Evolutionary conservation across 306 rosid genomes (phyloP).

Genomic region (Fragaria iinumae): DNA sequence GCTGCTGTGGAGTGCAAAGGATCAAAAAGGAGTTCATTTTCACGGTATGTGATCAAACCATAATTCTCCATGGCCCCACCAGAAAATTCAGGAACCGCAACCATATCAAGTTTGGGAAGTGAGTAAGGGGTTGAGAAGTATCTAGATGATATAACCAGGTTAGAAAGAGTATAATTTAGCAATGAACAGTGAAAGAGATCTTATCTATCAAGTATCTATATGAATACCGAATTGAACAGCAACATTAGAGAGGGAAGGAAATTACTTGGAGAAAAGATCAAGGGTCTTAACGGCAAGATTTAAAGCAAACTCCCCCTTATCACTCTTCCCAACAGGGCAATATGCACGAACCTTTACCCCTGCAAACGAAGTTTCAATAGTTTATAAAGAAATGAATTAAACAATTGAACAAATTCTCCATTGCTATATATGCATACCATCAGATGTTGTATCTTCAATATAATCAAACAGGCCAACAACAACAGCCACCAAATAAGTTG

Average conservation of each 20-base stretch:
- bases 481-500: constrained; percentile 63
- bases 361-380: constrained; percentile 20
- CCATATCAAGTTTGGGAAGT: constrained; percentile 63
- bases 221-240: not conserved
- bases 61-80: constrained; percentile 74
- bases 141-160: constrained; percentile 31
- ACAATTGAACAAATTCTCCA: not conserved
- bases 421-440: constrained; percentile 34
- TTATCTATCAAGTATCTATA: not conserved
- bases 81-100: constrained; percentile 55
- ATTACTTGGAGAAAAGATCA: constrained; percentile 43
- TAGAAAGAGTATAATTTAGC: not conserved
- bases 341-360: constrained; percentile 49
- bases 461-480: constrained; percentile 59
- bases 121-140: constrained; percentile 54
- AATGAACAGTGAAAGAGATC: not conserved
- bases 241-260: not conserved
- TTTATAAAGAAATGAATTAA: not conserved
- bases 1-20: constrained; percentile 39
- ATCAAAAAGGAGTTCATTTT: constrained; percentile 51
- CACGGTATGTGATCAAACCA: constrained; percentile 56
- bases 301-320: constrained; percentile 52
- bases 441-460: constrained; percentile 44
- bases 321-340: constrained; percentile 54
- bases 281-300: constrained; percentile 51